Evolutionary conservation across 495 filamentous ascomycete species (phyloP).

Genomic region (Monascus purpureus): DNA sequence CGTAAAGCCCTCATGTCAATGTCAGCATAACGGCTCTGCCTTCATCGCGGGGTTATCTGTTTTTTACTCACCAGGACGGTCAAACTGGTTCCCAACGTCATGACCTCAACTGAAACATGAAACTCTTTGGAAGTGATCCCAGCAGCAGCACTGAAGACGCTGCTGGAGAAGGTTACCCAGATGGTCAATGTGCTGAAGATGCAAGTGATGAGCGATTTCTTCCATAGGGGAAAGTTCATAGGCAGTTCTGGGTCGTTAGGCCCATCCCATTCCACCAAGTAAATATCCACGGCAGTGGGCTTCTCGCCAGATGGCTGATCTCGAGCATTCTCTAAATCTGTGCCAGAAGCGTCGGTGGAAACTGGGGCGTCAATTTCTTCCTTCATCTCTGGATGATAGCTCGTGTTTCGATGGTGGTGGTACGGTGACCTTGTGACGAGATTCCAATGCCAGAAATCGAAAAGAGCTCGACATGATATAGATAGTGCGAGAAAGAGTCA

Average conservation of each 20-base stretch:
- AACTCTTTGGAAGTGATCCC: constrained; percentile 33
- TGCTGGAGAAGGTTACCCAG: constrained; percentile 44
- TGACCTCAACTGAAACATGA: constrained; percentile 38
- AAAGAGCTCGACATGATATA: neutral
- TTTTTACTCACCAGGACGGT: no score
- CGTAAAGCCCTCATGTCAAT: no score
- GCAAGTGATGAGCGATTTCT: constrained; percentile 61
- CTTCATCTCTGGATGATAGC: no score
- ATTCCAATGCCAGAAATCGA: no score
- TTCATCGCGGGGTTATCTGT: no score
- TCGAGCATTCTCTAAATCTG: neutral
- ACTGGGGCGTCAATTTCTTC: neutral
- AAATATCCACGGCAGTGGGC: neutral
- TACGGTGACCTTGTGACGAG: no score
- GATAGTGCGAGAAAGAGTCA: neutral
- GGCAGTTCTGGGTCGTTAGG: constrained; percentile 16
- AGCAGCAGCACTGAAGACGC: constrained; percentile 45
- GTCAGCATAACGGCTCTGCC: no score
- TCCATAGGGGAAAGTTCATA: constrained; percentile 44
- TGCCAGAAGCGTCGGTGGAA: neutral
- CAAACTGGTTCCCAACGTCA: constrained; percentile 40
- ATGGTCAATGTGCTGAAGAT: constrained; percentile 44
- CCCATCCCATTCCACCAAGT: neutral
- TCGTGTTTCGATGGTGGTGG: no score
- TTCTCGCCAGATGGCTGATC: neutral